Evolutionary conservation across 345 rosid genomes (phyloP), one percentile per base, ranked within the genome.

Genomic region (Eucalyptus regnans): DNA sequence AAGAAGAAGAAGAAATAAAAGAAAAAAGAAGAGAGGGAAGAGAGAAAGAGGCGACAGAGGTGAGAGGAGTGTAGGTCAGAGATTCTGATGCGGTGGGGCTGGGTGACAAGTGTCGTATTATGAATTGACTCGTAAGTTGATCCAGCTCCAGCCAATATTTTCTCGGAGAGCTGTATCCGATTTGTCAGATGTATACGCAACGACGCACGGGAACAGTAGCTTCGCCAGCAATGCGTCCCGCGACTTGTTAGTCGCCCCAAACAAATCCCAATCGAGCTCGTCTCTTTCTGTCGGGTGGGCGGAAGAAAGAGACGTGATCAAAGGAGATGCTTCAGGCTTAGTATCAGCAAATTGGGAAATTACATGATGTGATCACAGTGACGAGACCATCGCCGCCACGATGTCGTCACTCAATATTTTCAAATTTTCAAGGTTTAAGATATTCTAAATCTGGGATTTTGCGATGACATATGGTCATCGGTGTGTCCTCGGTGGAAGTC

Each of bases 81-180:
- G 56, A 52, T 52, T 52, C 56, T 52, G 3, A 52, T 1, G 4
- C 4, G 9, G 9, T 52, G 23, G 23, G 56, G 23, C 56, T 2
- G 23, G 4, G 9, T 3, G 2, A 52, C 56, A 52, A 23, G 0
- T 52, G 9, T 52, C 7, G 23, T 52, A 22, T 37, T 37, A 37
- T 37, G 41, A 52, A 17, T 52, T 23, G 58, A 52, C 0, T 52
- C 3, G 0, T 51, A 51, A 17, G 22, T 51, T 17, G 56, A 50
- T 50, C 52, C 7, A 50, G 15, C 18, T 17, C 23, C 20, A 52
- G 56, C 56, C 2, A 52, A 52, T 52, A 52, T 52, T 52, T 52
- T 52, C 23, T 52, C 2, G 10, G 2, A 18, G 23, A 52, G 25
- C 1, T 52, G 0, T 52, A 4, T 52, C 4, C 3, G 7, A 37